Evolutionary conservation across 1,284 basidiomycete species (phyloP).

Genomic region (Tetrapyrgos nigripes): DNA sequence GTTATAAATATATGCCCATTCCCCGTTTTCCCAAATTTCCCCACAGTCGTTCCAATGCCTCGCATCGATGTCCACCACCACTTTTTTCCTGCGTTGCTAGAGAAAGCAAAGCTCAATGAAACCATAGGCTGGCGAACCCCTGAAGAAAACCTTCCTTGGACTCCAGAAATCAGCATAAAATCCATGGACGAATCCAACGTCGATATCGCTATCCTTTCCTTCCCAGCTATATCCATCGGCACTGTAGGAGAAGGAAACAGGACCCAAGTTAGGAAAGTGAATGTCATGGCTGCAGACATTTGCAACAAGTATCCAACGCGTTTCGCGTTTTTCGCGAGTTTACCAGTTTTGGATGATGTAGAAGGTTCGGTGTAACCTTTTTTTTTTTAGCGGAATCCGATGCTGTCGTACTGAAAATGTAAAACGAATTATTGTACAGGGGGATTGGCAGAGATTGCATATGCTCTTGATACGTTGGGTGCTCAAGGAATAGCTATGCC

Average conservation of each 20-base stretch:
- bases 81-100: slow-evolving; percentile 63
- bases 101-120: slow-evolving; percentile 39
- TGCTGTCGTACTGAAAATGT: no score
- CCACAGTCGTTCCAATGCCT: background rate
- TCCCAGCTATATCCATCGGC: slow-evolving; percentile 61
- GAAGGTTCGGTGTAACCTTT: slow-evolving; percentile 48
- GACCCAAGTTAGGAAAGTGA: slow-evolving; percentile 49
- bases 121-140: slow-evolving; percentile 66
- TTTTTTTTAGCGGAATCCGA: background rate
- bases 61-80: slow-evolving; percentile 79
- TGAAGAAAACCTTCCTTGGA: slow-evolving; percentile 68
- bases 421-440: slow-evolving; percentile 52
- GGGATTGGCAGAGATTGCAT: slow-evolving; percentile 59
- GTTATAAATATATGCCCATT: background rate
- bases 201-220: slow-evolving; percentile 66
- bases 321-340: slow-evolving; percentile 71
- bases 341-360: slow-evolving; percentile 65
- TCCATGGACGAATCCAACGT: slow-evolving; percentile 66
- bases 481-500: slow-evolving; percentile 68
- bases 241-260: slow-evolving; percentile 49
- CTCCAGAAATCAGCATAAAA: slow-evolving; percentile 56
- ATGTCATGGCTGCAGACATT: slow-evolving; percentile 52
- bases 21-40: background rate
- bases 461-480: slow-evolving; percentile 60
- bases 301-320: slow-evolving; percentile 53